Percentiles rank a stretch among this genome's conserved stretches.
Evolutionary conservation across 768 basidiomycete genomes (phyloP).

Genomic region (Agaricus bisporus): DNA sequence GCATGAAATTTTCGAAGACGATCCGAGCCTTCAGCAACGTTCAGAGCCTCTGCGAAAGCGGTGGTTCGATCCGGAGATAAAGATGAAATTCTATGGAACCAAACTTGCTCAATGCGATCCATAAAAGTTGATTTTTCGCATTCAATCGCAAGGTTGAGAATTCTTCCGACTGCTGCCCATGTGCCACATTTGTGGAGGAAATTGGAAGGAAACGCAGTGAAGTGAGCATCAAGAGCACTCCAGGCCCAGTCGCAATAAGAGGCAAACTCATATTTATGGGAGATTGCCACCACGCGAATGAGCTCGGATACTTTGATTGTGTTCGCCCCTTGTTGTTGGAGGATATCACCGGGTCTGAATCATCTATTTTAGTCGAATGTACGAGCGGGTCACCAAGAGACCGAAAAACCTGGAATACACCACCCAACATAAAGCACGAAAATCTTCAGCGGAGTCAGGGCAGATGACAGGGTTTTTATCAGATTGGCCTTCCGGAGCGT

Average conservation of each 20-base stretch:
- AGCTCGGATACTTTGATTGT: neutral
- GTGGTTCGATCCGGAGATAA: neutral
- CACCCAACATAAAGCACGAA: conserved; percentile 16
- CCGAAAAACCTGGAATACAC: conserved; percentile 15
- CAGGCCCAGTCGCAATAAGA: neutral
- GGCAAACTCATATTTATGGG: conserved; percentile 3
- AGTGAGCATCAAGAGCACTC: neutral
- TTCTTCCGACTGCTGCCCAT: neutral
- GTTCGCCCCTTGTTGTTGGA: neutral
- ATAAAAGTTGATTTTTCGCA: neutral
- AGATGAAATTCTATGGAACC: neutral
- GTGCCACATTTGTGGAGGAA: neutral
- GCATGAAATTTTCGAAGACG: neutral
- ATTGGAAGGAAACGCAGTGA: neutral
- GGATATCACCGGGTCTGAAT: neutral
- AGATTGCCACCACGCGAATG: neutral
- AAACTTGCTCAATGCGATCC: neutral
- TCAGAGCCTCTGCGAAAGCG: neutral
- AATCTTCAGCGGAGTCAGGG: conserved; percentile 11
- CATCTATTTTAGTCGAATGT: neutral
- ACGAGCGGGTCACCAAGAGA: neutral
- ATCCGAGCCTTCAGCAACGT: neutral
- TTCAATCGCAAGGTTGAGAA: neutral
- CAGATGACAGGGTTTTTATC: conserved; percentile 14
- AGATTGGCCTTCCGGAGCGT: neutral